Conservation (phyloP, 2,329 filamentous ascomycete species). For the Ophiostoma ulmi region DNA sequence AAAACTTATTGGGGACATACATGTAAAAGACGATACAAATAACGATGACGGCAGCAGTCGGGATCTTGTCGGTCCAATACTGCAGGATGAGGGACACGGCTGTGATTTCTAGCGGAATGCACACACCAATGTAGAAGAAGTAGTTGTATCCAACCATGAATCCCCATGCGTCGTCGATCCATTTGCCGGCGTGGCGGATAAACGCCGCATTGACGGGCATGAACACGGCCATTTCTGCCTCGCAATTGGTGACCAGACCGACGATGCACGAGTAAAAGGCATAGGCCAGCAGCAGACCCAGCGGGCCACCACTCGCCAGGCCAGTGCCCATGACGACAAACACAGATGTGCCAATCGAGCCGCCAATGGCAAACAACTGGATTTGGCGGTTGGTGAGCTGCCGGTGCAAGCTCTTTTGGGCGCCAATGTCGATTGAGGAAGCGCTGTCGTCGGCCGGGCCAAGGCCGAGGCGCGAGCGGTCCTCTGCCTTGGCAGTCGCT, state of each 20-base stretch:
- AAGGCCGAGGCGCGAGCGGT: background rate
- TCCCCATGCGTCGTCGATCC: constrained; percentile 59
- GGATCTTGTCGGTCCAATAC: constrained; percentile 46
- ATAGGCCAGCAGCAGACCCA: constrained; percentile 52
- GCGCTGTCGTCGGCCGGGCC: constrained; percentile 11
- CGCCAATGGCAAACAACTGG: constrained; percentile 55
- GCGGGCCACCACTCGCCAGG: constrained; percentile 30
- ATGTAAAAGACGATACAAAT: constrained; percentile 41
- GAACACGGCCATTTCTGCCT: constrained; percentile 60
- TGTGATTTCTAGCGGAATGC: constrained; percentile 41
- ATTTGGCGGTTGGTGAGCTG: constrained; percentile 51
- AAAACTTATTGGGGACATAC: constrained; percentile 12
- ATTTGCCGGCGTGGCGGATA: constrained; percentile 59
- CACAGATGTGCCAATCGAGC: constrained; percentile 53
- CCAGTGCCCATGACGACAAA: constrained; percentile 59
- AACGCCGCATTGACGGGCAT: constrained; percentile 61
- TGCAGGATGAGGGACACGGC: constrained; percentile 40
- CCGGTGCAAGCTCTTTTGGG: constrained; percentile 37
- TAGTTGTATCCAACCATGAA: constrained; percentile 49
- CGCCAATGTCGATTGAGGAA: background rate
- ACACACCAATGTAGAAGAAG: constrained; percentile 40
- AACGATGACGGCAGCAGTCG: constrained; percentile 48
- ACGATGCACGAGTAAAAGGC: constrained; percentile 51
- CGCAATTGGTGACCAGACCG: constrained; percentile 58
- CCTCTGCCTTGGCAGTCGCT: constrained; percentile 17